These are phyloP conservation scores for Dactylellina haptotyla DNA, from an alignment of 2,329 filamentous ascomycete genomes.

Conservation along the genomic window DNA sequence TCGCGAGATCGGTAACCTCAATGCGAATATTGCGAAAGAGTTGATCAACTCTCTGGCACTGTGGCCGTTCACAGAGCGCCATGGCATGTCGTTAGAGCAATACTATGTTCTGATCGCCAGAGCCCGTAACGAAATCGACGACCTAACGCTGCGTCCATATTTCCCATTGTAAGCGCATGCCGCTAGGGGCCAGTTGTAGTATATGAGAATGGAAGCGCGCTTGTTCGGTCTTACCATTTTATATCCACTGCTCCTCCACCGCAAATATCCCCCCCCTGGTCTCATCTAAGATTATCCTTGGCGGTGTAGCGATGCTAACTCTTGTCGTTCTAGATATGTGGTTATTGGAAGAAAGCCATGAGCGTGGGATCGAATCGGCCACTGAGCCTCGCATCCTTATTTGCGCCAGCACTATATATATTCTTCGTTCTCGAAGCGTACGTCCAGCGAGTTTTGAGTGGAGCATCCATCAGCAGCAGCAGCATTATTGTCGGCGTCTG, in stretches of 20 bases:
- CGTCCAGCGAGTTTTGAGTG: conserved; percentile 44
- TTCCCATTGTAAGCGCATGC: conserved; percentile 56
- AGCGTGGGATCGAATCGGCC: conserved; percentile 9
- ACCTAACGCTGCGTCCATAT: conserved; percentile 57
- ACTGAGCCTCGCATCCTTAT: conserved; percentile 30
- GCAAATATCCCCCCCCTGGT: not conserved
- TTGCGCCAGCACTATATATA: conserved; percentile 21
- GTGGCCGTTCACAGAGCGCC: conserved; percentile 63
- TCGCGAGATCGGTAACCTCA: conserved; percentile 61
- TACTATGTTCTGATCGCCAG: conserved; percentile 59
- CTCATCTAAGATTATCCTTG: not conserved
- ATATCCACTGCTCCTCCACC: too few species aligned
- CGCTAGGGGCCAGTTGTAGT: not conserved
- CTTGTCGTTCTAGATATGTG: conserved; percentile 40
- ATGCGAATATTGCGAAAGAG: conserved; percentile 60
- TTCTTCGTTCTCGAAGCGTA: conserved; percentile 25
- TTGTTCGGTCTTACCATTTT: conserved; percentile 1
- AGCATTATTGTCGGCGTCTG: conserved; percentile 48
- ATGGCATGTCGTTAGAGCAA: conserved; percentile 62
- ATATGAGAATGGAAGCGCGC: not conserved
- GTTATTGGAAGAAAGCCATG: conserved; percentile 47
- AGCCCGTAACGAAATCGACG: conserved; percentile 56
- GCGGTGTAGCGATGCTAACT: conserved; percentile 8
- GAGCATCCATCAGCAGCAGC: conserved; percentile 24
- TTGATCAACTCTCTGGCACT: conserved; percentile 62